Evolutionary conservation across 1,284 basidiomycete genomes (phyloP).

Genomic region (Microbotryomycetes sp.): DNA sequence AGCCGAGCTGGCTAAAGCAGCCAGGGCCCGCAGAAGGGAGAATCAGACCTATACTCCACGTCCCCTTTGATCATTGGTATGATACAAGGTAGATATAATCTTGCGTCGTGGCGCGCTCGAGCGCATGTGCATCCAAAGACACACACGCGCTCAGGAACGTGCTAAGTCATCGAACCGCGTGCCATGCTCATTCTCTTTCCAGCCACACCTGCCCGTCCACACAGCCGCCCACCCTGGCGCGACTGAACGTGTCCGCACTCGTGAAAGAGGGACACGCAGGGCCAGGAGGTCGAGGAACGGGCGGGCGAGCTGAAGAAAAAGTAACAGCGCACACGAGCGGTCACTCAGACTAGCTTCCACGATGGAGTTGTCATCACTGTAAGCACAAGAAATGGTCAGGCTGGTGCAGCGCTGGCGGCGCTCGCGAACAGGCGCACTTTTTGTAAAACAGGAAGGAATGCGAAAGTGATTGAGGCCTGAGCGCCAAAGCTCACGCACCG

Average conservation of each 20-base stretch:
- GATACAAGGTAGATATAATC: background rate
- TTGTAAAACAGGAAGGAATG: background rate
- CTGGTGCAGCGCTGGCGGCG: background rate
- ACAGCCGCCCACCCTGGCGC: background rate
- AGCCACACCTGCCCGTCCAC: background rate
- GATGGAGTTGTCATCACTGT: background rate
- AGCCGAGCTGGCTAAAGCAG: background rate
- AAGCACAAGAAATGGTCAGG: background rate
- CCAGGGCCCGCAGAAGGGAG: background rate
- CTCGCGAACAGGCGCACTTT: background rate
- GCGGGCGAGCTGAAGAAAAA: background rate
- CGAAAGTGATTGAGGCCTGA: too few relatives aligned
- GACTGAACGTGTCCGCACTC: background rate
- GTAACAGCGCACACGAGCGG: background rate
- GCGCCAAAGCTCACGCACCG: too few relatives aligned
- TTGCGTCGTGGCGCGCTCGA: background rate
- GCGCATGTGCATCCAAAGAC: background rate
- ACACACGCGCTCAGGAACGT: background rate
- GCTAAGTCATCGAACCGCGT: background rate
- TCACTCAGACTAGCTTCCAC: background rate
- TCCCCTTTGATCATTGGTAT: background rate
- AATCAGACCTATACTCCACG: background rate
- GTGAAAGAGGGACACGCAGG: background rate
- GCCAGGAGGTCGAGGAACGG: background rate
- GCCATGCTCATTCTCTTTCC: background rate